phyloP scores from a whole-genome alignment of 163 green algal species.

The Chlorella variabilis region DNA sequence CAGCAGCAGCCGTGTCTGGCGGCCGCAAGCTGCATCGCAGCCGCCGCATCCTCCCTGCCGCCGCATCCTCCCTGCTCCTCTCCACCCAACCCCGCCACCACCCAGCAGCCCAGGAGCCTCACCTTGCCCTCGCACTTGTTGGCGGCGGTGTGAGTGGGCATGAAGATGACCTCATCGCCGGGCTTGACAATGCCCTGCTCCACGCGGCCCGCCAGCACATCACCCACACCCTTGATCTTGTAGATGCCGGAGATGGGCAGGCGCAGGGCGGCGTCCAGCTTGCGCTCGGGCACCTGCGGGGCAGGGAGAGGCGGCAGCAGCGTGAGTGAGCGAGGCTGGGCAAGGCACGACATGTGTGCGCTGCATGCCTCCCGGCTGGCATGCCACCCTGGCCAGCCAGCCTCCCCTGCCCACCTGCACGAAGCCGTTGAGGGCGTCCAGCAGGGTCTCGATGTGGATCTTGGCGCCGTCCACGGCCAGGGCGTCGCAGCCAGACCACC shows the following conservation, averaged over 20 bases:
- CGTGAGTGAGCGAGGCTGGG: background rate
- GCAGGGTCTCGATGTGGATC: slow-evolving; percentile 86
- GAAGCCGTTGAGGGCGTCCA: slow-evolving; percentile 96
- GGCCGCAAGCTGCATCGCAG: background rate
- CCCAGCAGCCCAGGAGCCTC: background rate
- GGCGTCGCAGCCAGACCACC: slow-evolving; percentile 92
- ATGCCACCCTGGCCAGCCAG: background rate
- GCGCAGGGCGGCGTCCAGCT: slow-evolving; percentile 90
- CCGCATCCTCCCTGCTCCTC: too few species aligned
- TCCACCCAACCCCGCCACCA: background rate
- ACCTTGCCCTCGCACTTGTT: slow-evolving; percentile 93
- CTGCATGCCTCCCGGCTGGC: background rate
- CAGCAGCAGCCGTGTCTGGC: background rate
- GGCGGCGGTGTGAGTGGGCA: slow-evolving; percentile 91
- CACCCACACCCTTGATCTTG: slow-evolving; percentile 99
- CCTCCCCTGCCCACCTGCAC: slow-evolving; percentile 61
- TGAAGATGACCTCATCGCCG: slow-evolving; percentile 90
- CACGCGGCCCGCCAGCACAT: slow-evolving; percentile 98
- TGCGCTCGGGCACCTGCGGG: slow-evolving; percentile 73
- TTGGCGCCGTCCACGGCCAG: slow-evolving; percentile 49
- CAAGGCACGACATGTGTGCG: background rate
- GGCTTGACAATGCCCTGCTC: slow-evolving; percentile 99
- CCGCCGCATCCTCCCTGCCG: background rate
- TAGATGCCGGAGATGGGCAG: slow-evolving; percentile 97
- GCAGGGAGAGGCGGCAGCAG: background rate